Evolutionary conservation across 257 asterid genomes (phyloP).

Genomic region (Solanum tarapatanum): DNA sequence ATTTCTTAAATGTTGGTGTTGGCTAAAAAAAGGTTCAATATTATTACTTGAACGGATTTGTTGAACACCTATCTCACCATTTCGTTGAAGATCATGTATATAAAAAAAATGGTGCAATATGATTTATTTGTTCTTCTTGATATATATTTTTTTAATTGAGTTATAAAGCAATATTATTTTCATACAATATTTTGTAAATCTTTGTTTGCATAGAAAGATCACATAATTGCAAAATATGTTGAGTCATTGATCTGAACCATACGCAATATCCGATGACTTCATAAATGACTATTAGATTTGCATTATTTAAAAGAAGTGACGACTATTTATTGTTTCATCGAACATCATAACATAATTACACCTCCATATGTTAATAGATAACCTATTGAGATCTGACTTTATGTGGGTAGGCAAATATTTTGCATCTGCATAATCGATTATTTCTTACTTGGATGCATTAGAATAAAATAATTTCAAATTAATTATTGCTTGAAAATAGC

Average conservation of each 20-base stretch:
- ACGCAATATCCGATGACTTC: accelerated
- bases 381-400: too few species aligned
- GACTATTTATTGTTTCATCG: not conserved
- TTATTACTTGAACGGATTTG: not conserved
- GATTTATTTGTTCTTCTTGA: not conserved
- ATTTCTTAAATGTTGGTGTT: not conserved
- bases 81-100: not conserved
- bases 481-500: too few species aligned
- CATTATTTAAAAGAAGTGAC: not conserved
- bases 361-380: not conserved
- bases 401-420: not conserved
- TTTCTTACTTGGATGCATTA: not conserved
- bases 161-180: too few species aligned
- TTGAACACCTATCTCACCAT: not conserved
- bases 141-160: not conserved
- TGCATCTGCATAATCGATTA: not conserved
- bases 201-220: too few species aligned
- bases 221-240: too few species aligned
- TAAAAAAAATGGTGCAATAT: not conserved
- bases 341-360: not conserved
- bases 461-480: not conserved
- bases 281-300: not conserved
- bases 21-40: not conserved
- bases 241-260: not conserved
- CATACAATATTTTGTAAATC: too few species aligned